phyloP scores from a whole-genome alignment of 148 eudicot genomes.

The Amaranthus cruentus region DNA sequence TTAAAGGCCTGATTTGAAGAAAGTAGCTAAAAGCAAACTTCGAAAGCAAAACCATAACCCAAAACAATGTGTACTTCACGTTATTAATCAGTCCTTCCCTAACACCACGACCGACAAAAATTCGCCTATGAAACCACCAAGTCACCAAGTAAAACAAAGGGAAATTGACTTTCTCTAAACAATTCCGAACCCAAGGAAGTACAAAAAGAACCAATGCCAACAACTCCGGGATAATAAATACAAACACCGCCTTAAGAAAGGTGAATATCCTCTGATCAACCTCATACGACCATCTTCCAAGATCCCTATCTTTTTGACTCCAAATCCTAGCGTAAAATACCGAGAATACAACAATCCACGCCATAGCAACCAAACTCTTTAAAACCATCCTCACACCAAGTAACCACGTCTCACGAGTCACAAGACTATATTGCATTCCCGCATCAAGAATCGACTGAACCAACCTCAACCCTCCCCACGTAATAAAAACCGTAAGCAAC shows the following conservation, averaged over 20 bases:
- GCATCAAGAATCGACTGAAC: slow-evolving; percentile 82
- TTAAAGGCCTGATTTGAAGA: slow-evolving; percentile 83
- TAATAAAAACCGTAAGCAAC: slow-evolving; percentile 68
- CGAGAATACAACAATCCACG: slow-evolving; percentile 73
- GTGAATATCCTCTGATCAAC: slow-evolving; percentile 44
- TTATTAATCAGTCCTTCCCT: slow-evolving; percentile 78
- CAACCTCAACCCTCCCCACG: slow-evolving; percentile 74
- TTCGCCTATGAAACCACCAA: slow-evolving; percentile 87
- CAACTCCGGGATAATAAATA: slow-evolving; percentile 69
- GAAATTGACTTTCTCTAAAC: slow-evolving; percentile 60
- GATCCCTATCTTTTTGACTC: slow-evolving; percentile 60
- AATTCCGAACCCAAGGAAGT: slow-evolving; percentile 72
- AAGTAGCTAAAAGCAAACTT: slow-evolving; percentile 83
- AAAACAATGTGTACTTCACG: slow-evolving; percentile 73
- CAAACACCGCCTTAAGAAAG: slow-evolving; percentile 61
- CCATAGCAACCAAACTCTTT: slow-evolving; percentile 67
- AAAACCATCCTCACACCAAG: slow-evolving; percentile 81
- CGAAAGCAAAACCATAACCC: slow-evolving; percentile 61
- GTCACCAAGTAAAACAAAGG: slow-evolving; percentile 50
- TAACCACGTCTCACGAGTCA: slow-evolving; percentile 53
- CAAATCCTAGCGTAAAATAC: slow-evolving; percentile 80
- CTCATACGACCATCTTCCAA: slow-evolving; percentile 48
- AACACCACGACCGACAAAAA: slow-evolving; percentile 76
- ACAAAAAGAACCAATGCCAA: slow-evolving; percentile 61
- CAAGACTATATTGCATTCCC: slow-evolving; percentile 86